Base-by-base conservation (phyloP, 1,284 basidiomycete species). In the Tilletia caries region DNA sequence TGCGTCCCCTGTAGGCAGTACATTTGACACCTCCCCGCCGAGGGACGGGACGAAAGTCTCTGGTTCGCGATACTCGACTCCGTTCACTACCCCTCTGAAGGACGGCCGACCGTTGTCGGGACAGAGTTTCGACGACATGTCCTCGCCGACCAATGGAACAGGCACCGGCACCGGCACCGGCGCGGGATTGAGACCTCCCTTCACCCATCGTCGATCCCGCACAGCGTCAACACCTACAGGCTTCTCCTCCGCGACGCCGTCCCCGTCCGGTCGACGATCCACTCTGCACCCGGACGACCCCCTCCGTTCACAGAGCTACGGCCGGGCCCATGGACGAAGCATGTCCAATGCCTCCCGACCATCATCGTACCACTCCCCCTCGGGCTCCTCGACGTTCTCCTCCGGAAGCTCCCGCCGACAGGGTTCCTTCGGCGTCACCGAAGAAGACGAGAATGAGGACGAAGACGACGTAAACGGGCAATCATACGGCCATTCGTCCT, bases 361-460 rank as follows among this genome's bases (percentile, higher is more conserved):
- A 3, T 33, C 58, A 6, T 33, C 58, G 58, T 37, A 13, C 18
- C 12, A 20, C 27, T 62, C 58, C 15, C 58, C 32, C 8, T 33
- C 32, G 1, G 33, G 32, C 32, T 62, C 58, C 27, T 62, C 58
- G 4, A 62, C 58, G 3, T 62, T 62, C 58, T 62, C 58, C 32
- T 12, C 58, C 15, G 58, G 15, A 8, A 62, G 58, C 33, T 62
- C 34, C 33, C 29, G 58, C 6, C 58, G 58, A 2, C 33, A 62
- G 10, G 58, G 27, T 10, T 68, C 67, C 52, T 66, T 67, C 41
- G 69, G 67, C 33, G 50, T 67, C n/a, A 41, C 34, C 23, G 66
- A 34, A 2, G 69, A 71, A 41, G 68, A 69, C 43, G 60, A 32
- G 46, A 60, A 68, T 8, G 66, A 67, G 12, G 70, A 68, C 12